These are phyloP conservation scores for Candida lessepsii DNA, from an alignment of 805 yeast species.

Conservation along the genomic window DNA sequence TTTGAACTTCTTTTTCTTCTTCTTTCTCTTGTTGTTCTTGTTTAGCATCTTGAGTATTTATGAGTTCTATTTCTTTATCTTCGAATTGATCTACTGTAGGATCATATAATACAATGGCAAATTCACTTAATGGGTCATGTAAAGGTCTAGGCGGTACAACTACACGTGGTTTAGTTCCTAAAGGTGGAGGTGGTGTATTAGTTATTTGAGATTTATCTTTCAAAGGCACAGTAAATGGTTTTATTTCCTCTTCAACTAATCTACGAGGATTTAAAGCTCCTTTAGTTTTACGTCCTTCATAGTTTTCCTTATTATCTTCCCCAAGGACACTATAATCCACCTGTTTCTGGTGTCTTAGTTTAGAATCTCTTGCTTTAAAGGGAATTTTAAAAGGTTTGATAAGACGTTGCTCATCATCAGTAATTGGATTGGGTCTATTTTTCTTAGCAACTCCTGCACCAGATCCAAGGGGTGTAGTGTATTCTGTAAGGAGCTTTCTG, in stretches of 20 bases:
- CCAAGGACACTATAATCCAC: slow-evolving; percentile 23
- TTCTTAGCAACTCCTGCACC: slow-evolving; percentile 67
- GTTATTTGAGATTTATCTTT: slow-evolving; percentile 33
- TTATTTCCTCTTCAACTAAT: slow-evolving; percentile 36
- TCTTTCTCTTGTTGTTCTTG: slow-evolving; percentile 14
- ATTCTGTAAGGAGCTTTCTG: slow-evolving; percentile 37
- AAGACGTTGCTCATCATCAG: slow-evolving; percentile 52
- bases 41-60: slow-evolving; percentile 13
- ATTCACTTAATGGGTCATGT: slow-evolving; percentile 92
- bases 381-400: slow-evolving; percentile 72
- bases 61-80: slow-evolving; percentile 22
- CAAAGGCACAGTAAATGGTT: slow-evolving; percentile 61
- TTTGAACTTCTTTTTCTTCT: slow-evolving; percentile 16
- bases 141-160: slow-evolving; percentile 82
- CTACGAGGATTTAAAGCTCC: slow-evolving; percentile 66
- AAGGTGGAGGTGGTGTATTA: slow-evolving; percentile 64
- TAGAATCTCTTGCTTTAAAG: slow-evolving; percentile 32
- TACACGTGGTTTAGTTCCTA: slow-evolving; percentile 75
- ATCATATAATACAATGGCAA: slow-evolving; percentile 91
- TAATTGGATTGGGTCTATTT: slow-evolving; percentile 52
- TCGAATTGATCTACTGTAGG: slow-evolving; percentile 78
- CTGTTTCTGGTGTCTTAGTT: slow-evolving; percentile 28
- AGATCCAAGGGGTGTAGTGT: slow-evolving; percentile 54
- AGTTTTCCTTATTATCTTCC: slow-evolving; percentile 1
- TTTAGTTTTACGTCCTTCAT: slow-evolving; percentile 21